Conservation (phyloP, 139 green algal species). For the Tetradesmus lagerheimii region DNA sequence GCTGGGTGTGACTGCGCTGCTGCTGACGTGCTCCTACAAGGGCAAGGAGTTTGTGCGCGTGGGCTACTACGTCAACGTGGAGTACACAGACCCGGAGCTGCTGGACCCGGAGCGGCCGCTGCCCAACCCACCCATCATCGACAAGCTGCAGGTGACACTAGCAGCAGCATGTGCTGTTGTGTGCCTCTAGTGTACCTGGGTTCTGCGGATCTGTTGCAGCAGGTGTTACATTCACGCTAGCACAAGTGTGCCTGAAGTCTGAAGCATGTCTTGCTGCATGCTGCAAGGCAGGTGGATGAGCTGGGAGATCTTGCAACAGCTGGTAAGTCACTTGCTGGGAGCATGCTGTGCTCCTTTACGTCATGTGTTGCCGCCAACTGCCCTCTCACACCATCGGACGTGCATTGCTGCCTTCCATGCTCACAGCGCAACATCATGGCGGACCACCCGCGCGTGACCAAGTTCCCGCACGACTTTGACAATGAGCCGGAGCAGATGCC, state of each 20-base stretch:
- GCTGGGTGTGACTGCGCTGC: slow-evolving; percentile 94
- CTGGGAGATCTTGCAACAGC: too few relatives aligned
- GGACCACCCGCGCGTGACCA: slow-evolving; percentile 95
- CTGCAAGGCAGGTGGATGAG: too few relatives aligned
- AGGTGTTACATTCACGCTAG: too few relatives aligned
- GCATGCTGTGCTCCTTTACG: too few relatives aligned
- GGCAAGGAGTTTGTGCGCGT: slow-evolving; percentile 89
- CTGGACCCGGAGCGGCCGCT: slow-evolving; percentile 82
- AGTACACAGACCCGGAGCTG: slow-evolving; percentile 93
- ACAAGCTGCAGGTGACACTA: slow-evolving; percentile 83
- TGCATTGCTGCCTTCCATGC: not conserved
- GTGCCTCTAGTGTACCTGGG: too few relatives aligned
- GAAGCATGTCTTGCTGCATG: too few relatives aligned
- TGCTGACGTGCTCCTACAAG: slow-evolving; percentile 97
- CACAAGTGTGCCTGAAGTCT: too few relatives aligned
- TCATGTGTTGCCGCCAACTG: too few relatives aligned
- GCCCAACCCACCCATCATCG: slow-evolving; percentile 66
- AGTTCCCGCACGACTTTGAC: slow-evolving; percentile 74
- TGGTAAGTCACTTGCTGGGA: too few relatives aligned
- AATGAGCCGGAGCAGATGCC: slow-evolving; percentile 30
- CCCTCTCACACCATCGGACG: too few relatives aligned
- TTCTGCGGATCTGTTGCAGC: too few relatives aligned
- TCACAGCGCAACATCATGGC: slow-evolving; percentile 37
- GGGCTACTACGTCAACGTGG: slow-evolving; percentile 98
- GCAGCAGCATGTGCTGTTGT: slow-evolving; percentile 56